phyloP scores from a whole-genome alignment of 2,329 filamentous ascomycete genomes.

The Fusarium palustre region DNA sequence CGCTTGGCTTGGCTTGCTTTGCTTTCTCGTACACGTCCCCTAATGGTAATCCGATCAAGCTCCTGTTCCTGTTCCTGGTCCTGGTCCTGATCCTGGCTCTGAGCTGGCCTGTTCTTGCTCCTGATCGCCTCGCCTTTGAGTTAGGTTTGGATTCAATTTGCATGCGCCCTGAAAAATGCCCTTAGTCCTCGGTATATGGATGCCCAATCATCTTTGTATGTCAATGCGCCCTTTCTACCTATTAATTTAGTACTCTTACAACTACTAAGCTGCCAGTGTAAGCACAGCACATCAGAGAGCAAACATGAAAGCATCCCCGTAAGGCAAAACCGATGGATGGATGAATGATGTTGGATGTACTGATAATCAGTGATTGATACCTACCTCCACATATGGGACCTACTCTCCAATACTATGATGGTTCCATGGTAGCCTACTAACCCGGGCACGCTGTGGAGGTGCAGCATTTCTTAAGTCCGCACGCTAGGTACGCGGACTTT shows the following conservation, averaged over 20 bases:
- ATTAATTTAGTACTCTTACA: background rate
- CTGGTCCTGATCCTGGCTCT: background rate
- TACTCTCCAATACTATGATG: background rate
- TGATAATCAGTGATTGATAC: slow-evolving; percentile 8
- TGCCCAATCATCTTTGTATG: slow-evolving; percentile 18
- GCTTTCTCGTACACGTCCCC: slow-evolving; percentile 35
- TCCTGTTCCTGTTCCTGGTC: background rate
- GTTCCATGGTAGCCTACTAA: background rate
- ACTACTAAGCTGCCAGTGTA: slow-evolving; percentile 5
- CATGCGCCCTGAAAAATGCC: slow-evolving; percentile 39
- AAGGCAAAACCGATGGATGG: slow-evolving; percentile 18
- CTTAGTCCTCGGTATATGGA: slow-evolving; percentile 12
- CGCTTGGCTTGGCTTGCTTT: slow-evolving; percentile 1
- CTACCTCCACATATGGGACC: background rate
- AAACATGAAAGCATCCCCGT: slow-evolving; percentile 32
- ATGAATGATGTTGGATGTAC: background rate
- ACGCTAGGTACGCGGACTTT: slow-evolving; percentile 10
- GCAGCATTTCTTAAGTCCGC: slow-evolving; percentile 4
- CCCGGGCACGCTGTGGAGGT: background rate
- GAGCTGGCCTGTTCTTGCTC: slow-evolving; percentile 9
- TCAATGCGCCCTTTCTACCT: background rate
- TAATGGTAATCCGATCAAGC: slow-evolving; percentile 4
- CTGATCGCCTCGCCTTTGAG: slow-evolving; percentile 29
- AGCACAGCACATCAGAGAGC: slow-evolving; percentile 36
- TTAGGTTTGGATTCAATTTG: slow-evolving; percentile 21